phyloP scores from a whole-genome alignment of 2,329 filamentous ascomycete genomes.

The Exophiala calicioides region DNA sequence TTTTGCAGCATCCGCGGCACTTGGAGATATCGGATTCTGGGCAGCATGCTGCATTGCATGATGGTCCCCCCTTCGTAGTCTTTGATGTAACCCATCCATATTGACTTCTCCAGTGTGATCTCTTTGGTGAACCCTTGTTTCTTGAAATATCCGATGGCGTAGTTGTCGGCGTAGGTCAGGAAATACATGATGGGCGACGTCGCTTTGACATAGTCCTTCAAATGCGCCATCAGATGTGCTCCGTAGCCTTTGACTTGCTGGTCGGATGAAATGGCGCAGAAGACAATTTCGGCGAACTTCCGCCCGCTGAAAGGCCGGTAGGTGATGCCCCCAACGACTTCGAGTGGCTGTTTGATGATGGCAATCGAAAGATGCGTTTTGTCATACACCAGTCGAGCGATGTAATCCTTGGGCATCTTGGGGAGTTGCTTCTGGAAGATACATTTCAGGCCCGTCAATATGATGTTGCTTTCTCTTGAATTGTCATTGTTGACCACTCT shows the following conservation, averaged over 20 bases:
- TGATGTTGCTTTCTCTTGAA: conserved; percentile 82
- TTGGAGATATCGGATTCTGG: conserved; percentile 90
- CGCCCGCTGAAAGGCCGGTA: conserved; percentile 92
- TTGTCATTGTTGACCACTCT: conserved; percentile 97
- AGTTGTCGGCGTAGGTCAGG: conserved; percentile 97
- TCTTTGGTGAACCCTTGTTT: conserved; percentile 99
- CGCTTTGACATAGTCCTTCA: conserved; percentile 97
- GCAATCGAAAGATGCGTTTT: conserved; percentile 94
- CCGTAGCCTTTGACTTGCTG: conserved; percentile 99
- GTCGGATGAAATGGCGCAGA: conserved; percentile 95
- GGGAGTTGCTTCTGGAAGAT: conserved; percentile 98
- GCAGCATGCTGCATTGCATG: conserved; percentile 98
- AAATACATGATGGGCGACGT: conserved; percentile 98
- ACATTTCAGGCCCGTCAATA: conserved; percentile 92
- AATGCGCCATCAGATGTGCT: conserved; percentile 94
- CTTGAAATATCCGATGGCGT: conserved; percentile 98
- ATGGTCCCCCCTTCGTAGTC: conserved; percentile 98
- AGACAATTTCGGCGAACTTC: conserved; percentile 96
- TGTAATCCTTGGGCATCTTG: conserved; percentile 99
- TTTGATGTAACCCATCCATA: conserved; percentile 99
- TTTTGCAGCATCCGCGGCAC: conserved; percentile 91
- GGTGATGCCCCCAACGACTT: conserved; percentile 92
- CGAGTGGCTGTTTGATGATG: conserved; percentile 93
- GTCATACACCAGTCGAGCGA: conserved; percentile 95
- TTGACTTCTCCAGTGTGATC: conserved; percentile 82